Conservation (phyloP, 257 asterid species). For the Echium plantagineum region DNA sequence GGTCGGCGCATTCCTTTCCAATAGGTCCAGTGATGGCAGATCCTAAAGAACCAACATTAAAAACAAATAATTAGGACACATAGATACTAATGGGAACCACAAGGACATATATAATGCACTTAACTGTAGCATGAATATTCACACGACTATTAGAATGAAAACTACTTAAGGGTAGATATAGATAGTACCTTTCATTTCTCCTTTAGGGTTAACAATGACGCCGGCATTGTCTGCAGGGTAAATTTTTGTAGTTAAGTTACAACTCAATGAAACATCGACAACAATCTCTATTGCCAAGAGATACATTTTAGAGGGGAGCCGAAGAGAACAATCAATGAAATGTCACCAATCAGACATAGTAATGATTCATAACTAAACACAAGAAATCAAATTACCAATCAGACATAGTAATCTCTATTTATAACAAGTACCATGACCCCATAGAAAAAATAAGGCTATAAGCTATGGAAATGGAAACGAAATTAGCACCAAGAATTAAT, state of each 20-base stretch:
- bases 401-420: too few relatives aligned
- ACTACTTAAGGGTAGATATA: background rate
- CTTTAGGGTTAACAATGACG: background rate
- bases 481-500: too few relatives aligned
- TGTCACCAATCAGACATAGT: too few relatives aligned
- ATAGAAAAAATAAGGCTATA: too few relatives aligned
- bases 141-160: background rate
- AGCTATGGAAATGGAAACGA: too few relatives aligned
- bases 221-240: background rate
- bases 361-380: too few relatives aligned
- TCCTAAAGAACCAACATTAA: constrained; percentile 5
- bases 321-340: too few relatives aligned
- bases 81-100: too few relatives aligned
- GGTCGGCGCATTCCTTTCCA: constrained; percentile 46
- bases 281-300: background rate
- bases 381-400: too few relatives aligned
- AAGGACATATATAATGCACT: background rate
- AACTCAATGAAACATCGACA: too few relatives aligned
- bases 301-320: too few relatives aligned
- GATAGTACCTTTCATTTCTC: background rate
- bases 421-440: too few relatives aligned
- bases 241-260: background rate
- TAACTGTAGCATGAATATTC: background rate
- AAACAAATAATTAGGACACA: background rate
- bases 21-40: constrained; percentile 49